A percentile compares a stretch with the other conserved stretches of the same genome.
Evolutionary conservation across 176 grass and related monocot species (phyloP).

Genomic region (Cymbopogon citratus): DNA sequence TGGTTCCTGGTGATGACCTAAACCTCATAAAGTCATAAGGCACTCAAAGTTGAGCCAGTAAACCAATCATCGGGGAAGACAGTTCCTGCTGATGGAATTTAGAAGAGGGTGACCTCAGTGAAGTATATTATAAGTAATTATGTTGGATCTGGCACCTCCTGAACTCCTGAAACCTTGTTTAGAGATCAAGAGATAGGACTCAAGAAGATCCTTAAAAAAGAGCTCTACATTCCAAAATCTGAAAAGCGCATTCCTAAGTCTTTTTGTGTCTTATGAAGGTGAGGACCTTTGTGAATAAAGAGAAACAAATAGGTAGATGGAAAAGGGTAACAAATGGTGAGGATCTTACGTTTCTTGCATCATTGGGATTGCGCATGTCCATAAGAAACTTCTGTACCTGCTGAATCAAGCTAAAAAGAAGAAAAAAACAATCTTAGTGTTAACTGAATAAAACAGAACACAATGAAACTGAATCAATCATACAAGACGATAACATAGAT

Average conservation of each 20-base stretch:
- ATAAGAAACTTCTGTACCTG: constrained; percentile 68
- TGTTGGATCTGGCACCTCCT: neutral
- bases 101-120: neutral
- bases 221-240: neutral
- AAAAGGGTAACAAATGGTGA: neutral
- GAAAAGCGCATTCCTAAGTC: neutral
- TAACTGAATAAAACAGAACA: constrained; percentile 5
- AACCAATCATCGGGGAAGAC: neutral
- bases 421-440: constrained; percentile 12
- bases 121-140: neutral
- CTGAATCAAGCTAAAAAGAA: constrained; percentile 83
- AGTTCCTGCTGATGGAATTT: neutral
- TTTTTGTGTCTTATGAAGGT: neutral
- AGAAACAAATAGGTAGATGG: neutral
- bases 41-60: neutral
- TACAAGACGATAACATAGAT: constrained; percentile 16
- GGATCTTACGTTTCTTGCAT: constrained; percentile 73
- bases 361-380: constrained; percentile 39
- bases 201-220: neutral
- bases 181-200: neutral
- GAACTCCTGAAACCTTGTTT: neutral
- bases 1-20: neutral
- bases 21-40: neutral
- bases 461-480: constrained; percentile 10
- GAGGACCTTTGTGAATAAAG: neutral